These are phyloP conservation scores for Albizia julibrissin DNA, from an alignment of 306 rosid species.

Conservation along the genomic window DNA sequence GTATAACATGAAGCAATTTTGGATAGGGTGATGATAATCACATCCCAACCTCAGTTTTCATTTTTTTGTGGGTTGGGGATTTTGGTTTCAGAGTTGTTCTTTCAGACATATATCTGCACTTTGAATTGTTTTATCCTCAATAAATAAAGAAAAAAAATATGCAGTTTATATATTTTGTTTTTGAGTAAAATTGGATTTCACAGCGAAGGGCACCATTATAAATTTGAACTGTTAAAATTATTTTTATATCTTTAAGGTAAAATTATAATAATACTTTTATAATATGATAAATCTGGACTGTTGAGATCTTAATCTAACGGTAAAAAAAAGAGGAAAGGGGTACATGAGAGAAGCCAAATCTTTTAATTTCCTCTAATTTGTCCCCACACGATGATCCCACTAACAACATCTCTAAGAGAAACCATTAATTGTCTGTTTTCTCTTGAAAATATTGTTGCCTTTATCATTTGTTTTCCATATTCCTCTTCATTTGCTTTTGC, in stretches of 20 bases:
- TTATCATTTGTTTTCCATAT: neutral
- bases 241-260: no score
- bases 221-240: no score
- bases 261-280: no score
- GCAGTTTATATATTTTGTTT: no score
- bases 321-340: no score
- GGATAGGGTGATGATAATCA: neutral
- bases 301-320: no score
- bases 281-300: no score
- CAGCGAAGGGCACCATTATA: neutral
- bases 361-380: slow-evolving; percentile 15
- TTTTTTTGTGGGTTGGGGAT: neutral
- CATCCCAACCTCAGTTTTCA: neutral
- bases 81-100: neutral
- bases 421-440: neutral
- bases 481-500: no score
- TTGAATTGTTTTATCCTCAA: slow-evolving; percentile 13
- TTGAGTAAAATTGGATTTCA: no score
- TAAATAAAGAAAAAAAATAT: neutral
- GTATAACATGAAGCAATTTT: neutral
- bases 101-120: neutral
- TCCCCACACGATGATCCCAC: neutral
- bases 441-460: no score
- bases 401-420: slow-evolving; percentile 30
- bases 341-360: no score